A percentile compares a stretch with the other conserved stretches of the same genome.
Conservation (phyloP, 805 yeast genomes). For the Kurtzmaniella cleridarum region DNA sequence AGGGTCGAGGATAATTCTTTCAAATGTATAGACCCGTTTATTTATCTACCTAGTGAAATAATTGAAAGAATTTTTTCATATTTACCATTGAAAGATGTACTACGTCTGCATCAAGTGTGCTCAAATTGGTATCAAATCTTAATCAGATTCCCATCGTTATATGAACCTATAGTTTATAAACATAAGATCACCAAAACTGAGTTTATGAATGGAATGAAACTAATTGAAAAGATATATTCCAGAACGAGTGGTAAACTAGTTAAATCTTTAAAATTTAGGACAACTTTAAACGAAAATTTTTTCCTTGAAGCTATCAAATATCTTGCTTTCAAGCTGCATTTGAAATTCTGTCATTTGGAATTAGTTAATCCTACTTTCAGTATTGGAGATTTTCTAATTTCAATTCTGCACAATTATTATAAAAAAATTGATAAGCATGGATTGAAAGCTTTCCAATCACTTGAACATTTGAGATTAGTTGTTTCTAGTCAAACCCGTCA, state of each 20-base stretch:
- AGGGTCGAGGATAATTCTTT: background rate
- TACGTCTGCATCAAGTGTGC: slow-evolving; percentile 28
- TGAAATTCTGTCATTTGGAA: slow-evolving; percentile 20
- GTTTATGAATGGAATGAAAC: slow-evolving; percentile 21
- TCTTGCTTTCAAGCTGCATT: slow-evolving; percentile 18
- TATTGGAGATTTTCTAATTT: slow-evolving; percentile 12
- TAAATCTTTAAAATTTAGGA: slow-evolving; percentile 16
- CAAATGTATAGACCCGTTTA: slow-evolving; percentile 21
- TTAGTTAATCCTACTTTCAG: slow-evolving; percentile 20
- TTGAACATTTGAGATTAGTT: slow-evolving; percentile 21
- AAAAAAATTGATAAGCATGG: background rate
- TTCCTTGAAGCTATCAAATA: slow-evolving; percentile 22
- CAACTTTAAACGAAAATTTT: slow-evolving; percentile 17
- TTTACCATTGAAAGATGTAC: slow-evolving; percentile 16
- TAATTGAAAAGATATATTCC: slow-evolving; percentile 20
- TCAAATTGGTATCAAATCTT: slow-evolving; percentile 28
- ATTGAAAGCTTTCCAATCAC: slow-evolving; percentile 12
- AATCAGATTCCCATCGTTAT: slow-evolving; percentile 21
- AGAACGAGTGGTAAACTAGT: slow-evolving; percentile 12
- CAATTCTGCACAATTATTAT: slow-evolving; percentile 12
- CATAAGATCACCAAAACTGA: slow-evolving; percentile 21
- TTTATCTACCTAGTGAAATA: slow-evolving; percentile 24
- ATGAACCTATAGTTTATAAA: slow-evolving; percentile 18
- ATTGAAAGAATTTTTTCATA: slow-evolving; percentile 20
- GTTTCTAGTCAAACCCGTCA: slow-evolving; percentile 17